A percentile compares a stretch with the other conserved stretches of the same genome.
These are phyloP conservation scores for Saposhnikovia divaricata DNA, from an alignment of 129 eudicot genomes.

Conservation along the genomic window DNA sequence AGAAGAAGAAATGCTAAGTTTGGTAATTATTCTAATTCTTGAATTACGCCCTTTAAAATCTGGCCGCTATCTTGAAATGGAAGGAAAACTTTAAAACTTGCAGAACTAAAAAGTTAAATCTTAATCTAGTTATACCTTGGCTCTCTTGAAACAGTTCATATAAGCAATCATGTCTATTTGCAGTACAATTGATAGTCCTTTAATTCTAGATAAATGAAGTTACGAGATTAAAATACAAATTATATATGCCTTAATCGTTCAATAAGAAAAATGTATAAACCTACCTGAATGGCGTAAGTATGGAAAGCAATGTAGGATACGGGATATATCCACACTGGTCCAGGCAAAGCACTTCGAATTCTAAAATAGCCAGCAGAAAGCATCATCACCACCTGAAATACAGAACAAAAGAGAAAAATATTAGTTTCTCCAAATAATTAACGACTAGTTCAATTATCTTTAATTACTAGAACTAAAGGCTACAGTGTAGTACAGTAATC, in stretches of 20 bases:
- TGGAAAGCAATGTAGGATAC: slow-evolving; percentile 83
- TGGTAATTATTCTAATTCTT: neutral
- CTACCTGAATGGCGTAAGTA: slow-evolving; percentile 77
- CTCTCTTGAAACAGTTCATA: neutral
- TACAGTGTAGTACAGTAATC: neutral
- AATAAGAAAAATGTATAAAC: slow-evolving; percentile 6
- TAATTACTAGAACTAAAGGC: neutral
- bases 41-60: neutral
- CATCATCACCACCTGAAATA: slow-evolving; percentile 65
- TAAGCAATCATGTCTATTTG: neutral
- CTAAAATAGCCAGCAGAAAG: slow-evolving; percentile 90
- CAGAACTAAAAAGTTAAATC: neutral
- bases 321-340: slow-evolving; percentile 72
- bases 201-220: neutral
- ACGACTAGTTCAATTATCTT: neutral
- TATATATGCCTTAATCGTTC: neutral
- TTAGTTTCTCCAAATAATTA: neutral
- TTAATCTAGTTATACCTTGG: neutral
- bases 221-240: neutral
- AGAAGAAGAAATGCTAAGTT: no score
- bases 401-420: neutral
- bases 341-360: slow-evolving; percentile 74
- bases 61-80: neutral
- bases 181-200: neutral
- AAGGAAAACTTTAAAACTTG: neutral